phyloP scores from a whole-genome alignment of 148 eudicot species.

The Suaeda aralocaspica region DNA sequence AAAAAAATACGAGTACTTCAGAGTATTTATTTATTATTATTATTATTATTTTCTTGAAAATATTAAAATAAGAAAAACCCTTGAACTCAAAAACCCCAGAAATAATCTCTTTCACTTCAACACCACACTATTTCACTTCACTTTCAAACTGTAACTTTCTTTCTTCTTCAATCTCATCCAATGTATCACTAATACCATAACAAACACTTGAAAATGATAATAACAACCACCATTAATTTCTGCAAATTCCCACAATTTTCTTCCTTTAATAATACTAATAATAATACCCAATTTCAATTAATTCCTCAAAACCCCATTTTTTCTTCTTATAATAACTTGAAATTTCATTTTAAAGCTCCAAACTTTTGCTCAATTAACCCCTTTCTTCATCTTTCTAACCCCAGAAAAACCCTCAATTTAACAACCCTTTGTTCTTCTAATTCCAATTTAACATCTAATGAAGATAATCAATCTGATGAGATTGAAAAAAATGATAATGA shows the following conservation, averaged over 20 bases:
- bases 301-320: slow-evolving; percentile 17
- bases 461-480: slow-evolving; percentile 5
- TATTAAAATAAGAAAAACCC: too few relatives aligned
- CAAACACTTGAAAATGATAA: not conserved
- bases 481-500: slow-evolving; percentile 34
- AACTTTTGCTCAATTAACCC: slow-evolving; percentile 23
- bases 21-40: too few relatives aligned
- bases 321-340: slow-evolving; percentile 5
- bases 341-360: slow-evolving; percentile 18
- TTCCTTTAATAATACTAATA: not conserved
- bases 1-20: too few relatives aligned
- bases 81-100: slow-evolving; percentile 12
- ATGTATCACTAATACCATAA: slow-evolving; percentile 7
- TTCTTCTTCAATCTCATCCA: slow-evolving; percentile 12
- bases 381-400: slow-evolving; percentile 13
- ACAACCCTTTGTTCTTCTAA: slow-evolving; percentile 22
- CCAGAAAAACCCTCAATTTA: slow-evolving; percentile 21
- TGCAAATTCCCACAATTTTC: slow-evolving; percentile 14
- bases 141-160: not conserved
- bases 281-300: not conserved
- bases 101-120: not conserved
- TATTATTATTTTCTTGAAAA: too few relatives aligned
- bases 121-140: too few relatives aligned
- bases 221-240: slow-evolving; percentile 19
- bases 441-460: slow-evolving; percentile 5